These are phyloP conservation scores for Chytridium lagenaria DNA, from an alignment of 371 early-diverging fungal genomes.

Conservation along the genomic window DNA sequence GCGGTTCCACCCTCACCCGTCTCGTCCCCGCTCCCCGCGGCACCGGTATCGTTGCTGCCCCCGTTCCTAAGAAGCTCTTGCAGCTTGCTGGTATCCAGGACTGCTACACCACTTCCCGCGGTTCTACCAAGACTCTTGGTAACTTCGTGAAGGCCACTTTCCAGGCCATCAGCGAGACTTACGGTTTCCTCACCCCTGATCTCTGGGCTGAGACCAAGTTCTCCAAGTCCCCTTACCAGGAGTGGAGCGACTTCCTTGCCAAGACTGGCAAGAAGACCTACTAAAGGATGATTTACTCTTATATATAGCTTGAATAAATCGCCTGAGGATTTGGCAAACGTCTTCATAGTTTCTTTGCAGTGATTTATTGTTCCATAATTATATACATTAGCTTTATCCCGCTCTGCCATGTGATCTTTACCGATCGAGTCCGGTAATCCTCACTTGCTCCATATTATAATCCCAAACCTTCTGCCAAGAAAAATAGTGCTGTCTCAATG, in stretches of 20 bases:
- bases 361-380: too few species aligned
- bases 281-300: slow-evolving; percentile 12
- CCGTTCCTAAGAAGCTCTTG: slow-evolving; percentile 97
- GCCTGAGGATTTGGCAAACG: neutral
- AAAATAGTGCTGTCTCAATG: too few species aligned
- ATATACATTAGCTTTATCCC: too few species aligned
- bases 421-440: too few species aligned
- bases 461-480: too few species aligned
- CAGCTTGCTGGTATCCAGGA: slow-evolving; percentile 99
- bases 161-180: slow-evolving; percentile 97
- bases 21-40: slow-evolving; percentile 99
- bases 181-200: slow-evolving; percentile 97
- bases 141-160: slow-evolving; percentile 99
- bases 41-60: slow-evolving; percentile 98
- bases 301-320: neutral
- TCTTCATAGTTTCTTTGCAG: too few species aligned
- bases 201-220: slow-evolving; percentile 93
- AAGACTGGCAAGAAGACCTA: slow-evolving; percentile 55
- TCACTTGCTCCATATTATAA: too few species aligned
- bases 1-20: slow-evolving; percentile 96
- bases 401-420: too few species aligned
- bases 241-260: slow-evolving; percentile 90
- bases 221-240: slow-evolving; percentile 91
- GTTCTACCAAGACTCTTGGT: slow-evolving; percentile 78
- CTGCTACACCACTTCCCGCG: slow-evolving; percentile 96